Evolutionary conservation across 495 filamentous ascomycete species (phyloP), one percentile per base, ranked within the genome.

Genomic region (Trichoderma erinaceum): DNA sequence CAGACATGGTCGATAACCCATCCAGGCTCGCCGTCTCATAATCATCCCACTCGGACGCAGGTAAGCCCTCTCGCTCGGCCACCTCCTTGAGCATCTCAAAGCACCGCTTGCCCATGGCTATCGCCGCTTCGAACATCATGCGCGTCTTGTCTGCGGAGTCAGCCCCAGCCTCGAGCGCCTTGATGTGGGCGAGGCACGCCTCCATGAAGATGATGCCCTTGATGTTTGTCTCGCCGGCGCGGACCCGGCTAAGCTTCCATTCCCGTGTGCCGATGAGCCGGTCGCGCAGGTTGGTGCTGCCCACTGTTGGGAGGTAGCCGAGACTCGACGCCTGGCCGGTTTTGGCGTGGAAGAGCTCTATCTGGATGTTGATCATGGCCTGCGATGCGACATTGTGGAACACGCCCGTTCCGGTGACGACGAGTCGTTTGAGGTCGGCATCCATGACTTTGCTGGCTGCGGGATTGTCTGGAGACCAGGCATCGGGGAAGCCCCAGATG

Each of bases 181-280:
- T 73, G 5, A 85, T 75, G 66, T 86, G 80, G 2, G 81, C 79
- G 1, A 72, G 56, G 0, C 87, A 69, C 0, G 85, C 65, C 21
- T 70, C 73, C 16, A 76, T 73, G 41, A 87, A 74, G 5, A 88
- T 63, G 50, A 83, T 81, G 0, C 81, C 83, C 70, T 87, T 88
- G 23, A 84, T 75, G 69, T 84, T 88, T 0, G 82, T 85, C 70
- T 88, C 85, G 2, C 86, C 87, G 0, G 77, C 77, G 52, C 77
- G 69, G 6, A 88, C 80, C 46, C 76, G 75, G 11, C 73, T 72
- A 71, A 82, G 72, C 0, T 56, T 63, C 82, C 82, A 86, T 1
- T 64, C 67, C 35, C 82, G 81, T 0, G 81, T 75, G 38, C 84
- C 81, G 12, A 79, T 74, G 0, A 87, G 27, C 0, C 84, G 76